Percentiles rank a stretch among this genome's conserved stretches.
phyloP scores from a whole-genome alignment of 805 yeast genomes.

The Metschnikowia matae region DNA sequence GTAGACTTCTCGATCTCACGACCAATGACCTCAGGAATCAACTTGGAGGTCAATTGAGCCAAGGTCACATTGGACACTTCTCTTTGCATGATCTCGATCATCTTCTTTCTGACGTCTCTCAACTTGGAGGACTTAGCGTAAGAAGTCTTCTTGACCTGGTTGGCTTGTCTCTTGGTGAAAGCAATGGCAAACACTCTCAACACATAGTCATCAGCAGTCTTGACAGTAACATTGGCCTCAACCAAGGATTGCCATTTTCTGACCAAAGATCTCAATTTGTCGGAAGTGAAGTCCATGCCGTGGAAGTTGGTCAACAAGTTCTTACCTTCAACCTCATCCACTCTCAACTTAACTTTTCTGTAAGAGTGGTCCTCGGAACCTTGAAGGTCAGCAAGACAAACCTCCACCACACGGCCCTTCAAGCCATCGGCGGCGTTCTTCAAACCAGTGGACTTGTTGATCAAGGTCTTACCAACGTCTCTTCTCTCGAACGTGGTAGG shows the following conservation, averaged over 20 bases:
- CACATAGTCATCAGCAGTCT: conserved; percentile 96
- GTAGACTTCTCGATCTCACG: conserved; percentile 98
- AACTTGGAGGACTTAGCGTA: conserved; percentile 97
- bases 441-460: conserved; percentile 97
- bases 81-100: conserved; percentile 93
- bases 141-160: conserved; percentile 96
- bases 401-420: conserved; percentile 96
- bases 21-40: conserved; percentile 98
- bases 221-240: conserved; percentile 97
- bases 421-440: conserved; percentile 97
- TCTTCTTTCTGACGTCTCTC: conserved; percentile 96
- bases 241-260: conserved; percentile 99
- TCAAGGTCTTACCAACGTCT: conserved; percentile 97
- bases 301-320: conserved; percentile 99
- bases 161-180: conserved; percentile 96
- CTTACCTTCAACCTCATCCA: conserved; percentile 98
- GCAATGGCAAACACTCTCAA: conserved; percentile 96
- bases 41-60: conserved; percentile 94
- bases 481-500: conserved; percentile 98
- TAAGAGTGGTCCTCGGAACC: conserved; percentile 98
- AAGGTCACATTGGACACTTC: conserved; percentile 93
- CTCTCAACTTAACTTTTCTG: conserved; percentile 96
- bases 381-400: conserved; percentile 94
- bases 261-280: conserved; percentile 94
- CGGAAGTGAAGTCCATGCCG: conserved; percentile 97